phyloP scores from a whole-genome alignment of 768 basidiomycete genomes.

The Gloeophyllum trabeum region DNA sequence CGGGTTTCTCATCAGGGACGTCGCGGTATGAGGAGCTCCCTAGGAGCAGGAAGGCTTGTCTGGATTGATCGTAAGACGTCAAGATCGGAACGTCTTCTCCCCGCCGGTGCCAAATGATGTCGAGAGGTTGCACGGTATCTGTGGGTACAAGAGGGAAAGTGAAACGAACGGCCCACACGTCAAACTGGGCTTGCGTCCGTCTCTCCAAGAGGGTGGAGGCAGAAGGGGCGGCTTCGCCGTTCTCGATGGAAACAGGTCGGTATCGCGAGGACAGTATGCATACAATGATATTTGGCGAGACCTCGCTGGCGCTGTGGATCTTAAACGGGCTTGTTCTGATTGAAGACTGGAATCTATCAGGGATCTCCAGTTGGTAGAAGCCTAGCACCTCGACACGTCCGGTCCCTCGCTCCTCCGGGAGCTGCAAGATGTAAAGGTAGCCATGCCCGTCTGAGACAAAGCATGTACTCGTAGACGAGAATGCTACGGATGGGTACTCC shows the following conservation, averaged over 20 bases:
- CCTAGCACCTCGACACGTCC: conserved; percentile 37
- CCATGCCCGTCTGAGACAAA: conserved; percentile 66
- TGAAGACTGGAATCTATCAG: conserved; percentile 13
- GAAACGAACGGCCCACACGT: conserved; percentile 53
- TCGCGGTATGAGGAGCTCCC: conserved; percentile 46
- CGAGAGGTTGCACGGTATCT: conserved; percentile 25
- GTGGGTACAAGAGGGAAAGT: conserved; percentile 26
- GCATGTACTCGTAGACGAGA: conserved; percentile 35
- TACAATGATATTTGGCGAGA: conserved; percentile 27
- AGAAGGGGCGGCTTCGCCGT: background rate
- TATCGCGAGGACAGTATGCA: conserved; percentile 51
- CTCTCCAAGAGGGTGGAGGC: conserved; percentile 11
- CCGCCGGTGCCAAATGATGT: conserved; percentile 58
- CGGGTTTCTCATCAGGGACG: conserved; percentile 21
- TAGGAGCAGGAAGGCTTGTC: conserved; percentile 40
- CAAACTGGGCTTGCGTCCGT: conserved; percentile 34
- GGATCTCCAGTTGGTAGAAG: conserved; percentile 31
- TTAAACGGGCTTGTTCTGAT: conserved; percentile 25
- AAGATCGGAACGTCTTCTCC: conserved; percentile 64
- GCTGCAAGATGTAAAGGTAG: conserved; percentile 46
- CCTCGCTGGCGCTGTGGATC: conserved; percentile 28
- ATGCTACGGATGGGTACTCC: conserved; percentile 69
- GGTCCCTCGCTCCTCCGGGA: conserved; percentile 19
- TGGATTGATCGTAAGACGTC: conserved; percentile 31
- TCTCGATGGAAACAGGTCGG: conserved; percentile 16